Evolutionary conservation across 805 yeast genomes (phyloP).

Genomic region (Spathaspora sp.): DNA sequence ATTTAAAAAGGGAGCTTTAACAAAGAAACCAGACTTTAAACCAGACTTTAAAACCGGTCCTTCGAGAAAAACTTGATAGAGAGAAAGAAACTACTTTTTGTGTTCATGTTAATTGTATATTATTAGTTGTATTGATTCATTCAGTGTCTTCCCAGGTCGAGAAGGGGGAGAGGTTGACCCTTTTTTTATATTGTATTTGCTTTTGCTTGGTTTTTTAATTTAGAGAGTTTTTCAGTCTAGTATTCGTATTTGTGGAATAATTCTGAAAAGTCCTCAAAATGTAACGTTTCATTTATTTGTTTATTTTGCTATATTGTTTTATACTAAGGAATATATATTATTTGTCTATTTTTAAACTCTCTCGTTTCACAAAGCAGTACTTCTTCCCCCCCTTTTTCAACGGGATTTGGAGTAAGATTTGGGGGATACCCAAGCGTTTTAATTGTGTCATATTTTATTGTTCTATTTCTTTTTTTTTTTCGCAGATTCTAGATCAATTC

Average conservation of each 20-base stretch:
- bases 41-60: constrained; percentile 41
- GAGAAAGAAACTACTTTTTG: not conserved
- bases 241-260: not conserved
- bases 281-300: not conserved
- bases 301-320: not conserved
- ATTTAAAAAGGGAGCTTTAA: constrained; percentile 47
- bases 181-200: not conserved
- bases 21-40: constrained; percentile 37
- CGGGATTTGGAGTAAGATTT: no score
- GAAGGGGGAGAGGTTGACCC: not conserved
- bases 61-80: constrained; percentile 35
- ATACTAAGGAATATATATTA: not conserved
- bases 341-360: not conserved
- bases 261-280: not conserved
- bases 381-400: no score
- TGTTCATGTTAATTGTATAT: not conserved
- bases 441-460: no score
- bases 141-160: not conserved
- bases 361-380: no score
- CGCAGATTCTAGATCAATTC: no score
- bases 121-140: not conserved
- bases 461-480: no score
- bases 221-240: not conserved
- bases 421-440: no score
- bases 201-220: not conserved